These are phyloP conservation scores for Sechiopsis laciniata DNA, from an alignment of 306 rosid genomes.

Conservation along the genomic window DNA sequence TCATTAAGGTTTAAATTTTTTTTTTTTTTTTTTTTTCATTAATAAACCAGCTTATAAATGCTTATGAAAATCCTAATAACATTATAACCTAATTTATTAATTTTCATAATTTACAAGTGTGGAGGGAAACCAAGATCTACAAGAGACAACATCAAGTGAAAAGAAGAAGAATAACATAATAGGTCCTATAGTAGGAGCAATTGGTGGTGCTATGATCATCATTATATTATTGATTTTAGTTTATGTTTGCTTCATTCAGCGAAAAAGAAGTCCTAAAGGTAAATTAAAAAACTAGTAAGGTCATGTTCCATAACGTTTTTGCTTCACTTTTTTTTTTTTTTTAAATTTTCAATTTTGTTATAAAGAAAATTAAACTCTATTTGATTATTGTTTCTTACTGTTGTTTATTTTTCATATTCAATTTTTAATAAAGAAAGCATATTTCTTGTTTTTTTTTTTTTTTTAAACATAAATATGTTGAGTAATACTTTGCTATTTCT, in stretches of 20 bases:
- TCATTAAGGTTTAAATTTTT: not conserved
- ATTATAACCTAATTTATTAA: not conserved
- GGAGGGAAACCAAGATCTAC: constrained; percentile 31
- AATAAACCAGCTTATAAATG: not conserved
- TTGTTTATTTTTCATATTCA: too few relatives aligned
- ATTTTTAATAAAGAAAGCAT: too few relatives aligned
- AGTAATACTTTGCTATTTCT: too few relatives aligned
- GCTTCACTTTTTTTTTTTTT: too few relatives aligned
- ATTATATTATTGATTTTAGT: constrained; percentile 15
- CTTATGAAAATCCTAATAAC: not conserved
- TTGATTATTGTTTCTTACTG: too few relatives aligned
- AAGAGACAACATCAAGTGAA: not conserved
- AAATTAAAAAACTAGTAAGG: not conserved
- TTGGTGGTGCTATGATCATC: constrained; percentile 33
- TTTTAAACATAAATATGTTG: too few relatives aligned
- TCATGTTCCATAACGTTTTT: too few relatives aligned
- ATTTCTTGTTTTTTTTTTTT: too few relatives aligned
- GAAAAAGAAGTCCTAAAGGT: constrained; percentile 14
- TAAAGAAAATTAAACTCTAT: too few relatives aligned
- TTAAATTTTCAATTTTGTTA: too few relatives aligned
- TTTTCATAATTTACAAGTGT: constrained; percentile 10
- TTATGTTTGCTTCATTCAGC: constrained; percentile 20
- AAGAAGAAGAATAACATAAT: constrained; percentile 25
- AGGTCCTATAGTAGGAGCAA: constrained; percentile 34
- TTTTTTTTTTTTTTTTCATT: not conserved